Conservation (phyloP, 495 filamentous ascomycete species). For the Penicillium taxi region DNA sequence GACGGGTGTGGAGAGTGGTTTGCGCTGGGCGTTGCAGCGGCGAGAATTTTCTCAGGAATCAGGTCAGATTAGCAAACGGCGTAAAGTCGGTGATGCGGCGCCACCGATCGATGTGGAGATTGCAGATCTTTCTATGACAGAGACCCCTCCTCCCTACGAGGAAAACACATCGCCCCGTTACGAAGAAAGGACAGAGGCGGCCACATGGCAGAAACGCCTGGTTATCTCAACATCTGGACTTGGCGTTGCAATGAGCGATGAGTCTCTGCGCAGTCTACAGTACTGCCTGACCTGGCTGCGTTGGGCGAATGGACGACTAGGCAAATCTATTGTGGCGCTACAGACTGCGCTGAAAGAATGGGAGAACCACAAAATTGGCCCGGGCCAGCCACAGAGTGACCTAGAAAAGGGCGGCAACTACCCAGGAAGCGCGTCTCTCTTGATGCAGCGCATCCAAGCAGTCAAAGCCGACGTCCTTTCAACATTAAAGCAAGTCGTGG, state of each 20-base stretch:
- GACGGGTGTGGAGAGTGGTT: conserved; percentile 73
- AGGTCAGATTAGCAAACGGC: conserved; percentile 51
- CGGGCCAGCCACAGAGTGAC: conserved; percentile 15
- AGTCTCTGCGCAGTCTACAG: conserved; percentile 66
- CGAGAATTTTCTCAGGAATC: conserved; percentile 28
- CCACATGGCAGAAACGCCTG: conserved; percentile 68
- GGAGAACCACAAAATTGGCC: conserved; percentile 38
- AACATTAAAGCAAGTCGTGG: conserved; percentile 67
- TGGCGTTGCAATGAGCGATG: conserved; percentile 78
- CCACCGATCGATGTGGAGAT: conserved; percentile 36
- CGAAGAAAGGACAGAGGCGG: conserved; percentile 36
- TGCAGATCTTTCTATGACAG: conserved; percentile 47
- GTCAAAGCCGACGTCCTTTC: conserved; percentile 66
- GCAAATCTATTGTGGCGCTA: conserved; percentile 58
- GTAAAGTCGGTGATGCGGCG: conserved; percentile 42
- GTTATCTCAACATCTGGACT: conserved; percentile 78
- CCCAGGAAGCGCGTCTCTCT: conserved; percentile 34
- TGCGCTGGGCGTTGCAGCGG: conserved; percentile 65
- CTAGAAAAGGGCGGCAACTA: conserved; percentile 16
- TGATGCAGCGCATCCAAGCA: conserved; percentile 54
- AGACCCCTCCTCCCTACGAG: conserved; percentile 74
- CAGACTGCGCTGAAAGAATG: conserved; percentile 67
- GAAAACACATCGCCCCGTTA: conserved; percentile 66
- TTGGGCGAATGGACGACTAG: conserved; percentile 67
- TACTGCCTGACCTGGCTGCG: conserved; percentile 71